Conservation (phyloP, 2,329 filamentous ascomycete species). For the Pleomassaria siparia region DNA sequence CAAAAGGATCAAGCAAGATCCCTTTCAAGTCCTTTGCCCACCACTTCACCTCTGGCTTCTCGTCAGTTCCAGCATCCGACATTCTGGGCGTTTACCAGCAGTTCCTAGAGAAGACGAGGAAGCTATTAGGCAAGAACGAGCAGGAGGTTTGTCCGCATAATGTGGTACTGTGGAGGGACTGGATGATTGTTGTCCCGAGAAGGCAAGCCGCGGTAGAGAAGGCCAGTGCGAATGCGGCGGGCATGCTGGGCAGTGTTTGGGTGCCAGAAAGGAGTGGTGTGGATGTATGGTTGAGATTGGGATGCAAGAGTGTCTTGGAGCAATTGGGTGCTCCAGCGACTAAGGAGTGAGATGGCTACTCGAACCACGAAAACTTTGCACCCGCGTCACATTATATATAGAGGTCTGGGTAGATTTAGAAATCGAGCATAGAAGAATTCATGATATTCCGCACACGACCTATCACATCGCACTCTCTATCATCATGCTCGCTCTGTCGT, state of each 20-base stretch:
- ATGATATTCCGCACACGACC: too few relatives aligned
- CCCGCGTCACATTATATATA: too few relatives aligned
- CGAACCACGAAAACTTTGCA: too few relatives aligned
- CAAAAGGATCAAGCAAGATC: constrained; percentile 22
- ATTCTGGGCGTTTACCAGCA: constrained; percentile 20
- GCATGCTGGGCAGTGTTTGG: constrained; percentile 53
- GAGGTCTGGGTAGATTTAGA: too few relatives aligned
- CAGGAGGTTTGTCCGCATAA: constrained; percentile 49
- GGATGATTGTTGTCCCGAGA: constrained; percentile 53
- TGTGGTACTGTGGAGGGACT: constrained; percentile 46
- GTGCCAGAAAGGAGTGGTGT: constrained; percentile 37
- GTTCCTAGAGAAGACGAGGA: constrained; percentile 19
- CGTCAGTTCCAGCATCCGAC: constrained; percentile 4
- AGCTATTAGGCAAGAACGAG: constrained; percentile 10
- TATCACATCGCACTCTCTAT: too few relatives aligned
- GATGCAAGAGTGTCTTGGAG: constrained; percentile 39
- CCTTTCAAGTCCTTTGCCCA: constrained; percentile 43
- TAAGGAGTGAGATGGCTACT: neutral
- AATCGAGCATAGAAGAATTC: too few relatives aligned
- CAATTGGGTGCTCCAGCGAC: constrained; percentile 37
- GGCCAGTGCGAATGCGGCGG: constrained; percentile 48
- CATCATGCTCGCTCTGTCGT: too few relatives aligned
- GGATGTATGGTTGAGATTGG: constrained; percentile 43
- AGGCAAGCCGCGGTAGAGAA: constrained; percentile 37
- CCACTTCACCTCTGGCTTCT: constrained; percentile 26